Conservation (phyloP, 176 grass and related monocot genomes). For the Poa annua region DNA sequence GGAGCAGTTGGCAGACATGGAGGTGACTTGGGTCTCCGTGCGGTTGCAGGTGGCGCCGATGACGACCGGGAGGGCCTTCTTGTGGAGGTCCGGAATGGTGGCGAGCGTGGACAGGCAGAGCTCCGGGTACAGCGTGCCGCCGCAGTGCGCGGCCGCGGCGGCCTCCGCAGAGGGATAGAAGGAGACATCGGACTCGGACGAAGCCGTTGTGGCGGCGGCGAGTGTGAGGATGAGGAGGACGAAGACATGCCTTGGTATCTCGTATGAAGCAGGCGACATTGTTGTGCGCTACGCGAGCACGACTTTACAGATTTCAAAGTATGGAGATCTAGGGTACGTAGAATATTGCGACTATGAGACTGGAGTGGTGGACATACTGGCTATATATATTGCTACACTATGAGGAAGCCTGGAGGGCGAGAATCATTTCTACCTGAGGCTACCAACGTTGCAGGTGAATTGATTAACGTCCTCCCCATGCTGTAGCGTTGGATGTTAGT, state of each 20-base stretch:
- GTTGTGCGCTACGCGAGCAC: neutral
- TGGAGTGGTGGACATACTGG: neutral
- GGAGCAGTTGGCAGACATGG: slow-evolving; percentile 56
- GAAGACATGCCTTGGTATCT: slow-evolving; percentile 28
- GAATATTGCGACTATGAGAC: neutral
- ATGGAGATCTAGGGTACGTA: neutral
- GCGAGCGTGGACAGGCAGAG: slow-evolving; percentile 72
- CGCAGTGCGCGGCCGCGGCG: slow-evolving; percentile 58
- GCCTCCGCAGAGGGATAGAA: slow-evolving; percentile 48
- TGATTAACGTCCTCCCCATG: neutral
- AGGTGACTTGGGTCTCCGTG: slow-evolving; percentile 47
- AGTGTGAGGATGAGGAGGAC: slow-evolving; percentile 36
- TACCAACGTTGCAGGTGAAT: neutral
- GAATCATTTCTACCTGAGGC: neutral
- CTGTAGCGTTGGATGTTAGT: neutral
- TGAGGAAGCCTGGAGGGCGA: neutral
- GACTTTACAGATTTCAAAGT: neutral
- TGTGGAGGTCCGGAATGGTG: slow-evolving; percentile 54
- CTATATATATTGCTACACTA: neutral
- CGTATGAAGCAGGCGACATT: slow-evolving; percentile 40
- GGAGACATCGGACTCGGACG: neutral
- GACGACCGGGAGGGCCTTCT: slow-evolving; percentile 62
- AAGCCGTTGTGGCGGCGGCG: neutral
- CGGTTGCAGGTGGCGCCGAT: slow-evolving; percentile 58
- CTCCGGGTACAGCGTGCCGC: slow-evolving; percentile 72